phyloP scores from a whole-genome alignment of 2,329 filamentous ascomycete species.

The Drechslera avenae region DNA sequence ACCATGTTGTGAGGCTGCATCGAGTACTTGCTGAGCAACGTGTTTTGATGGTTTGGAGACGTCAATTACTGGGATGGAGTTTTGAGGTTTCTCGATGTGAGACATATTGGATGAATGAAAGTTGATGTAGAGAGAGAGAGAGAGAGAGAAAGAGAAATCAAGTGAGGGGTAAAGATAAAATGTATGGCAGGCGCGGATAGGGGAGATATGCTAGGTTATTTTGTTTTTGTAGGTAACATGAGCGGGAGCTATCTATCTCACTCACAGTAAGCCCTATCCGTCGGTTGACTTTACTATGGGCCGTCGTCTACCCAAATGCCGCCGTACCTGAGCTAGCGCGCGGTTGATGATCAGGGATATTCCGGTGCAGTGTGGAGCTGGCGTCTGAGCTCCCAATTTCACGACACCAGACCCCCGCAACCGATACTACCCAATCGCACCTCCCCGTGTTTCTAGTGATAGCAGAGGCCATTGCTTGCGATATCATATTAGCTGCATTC shows the following conservation, averaged over 20 bases:
- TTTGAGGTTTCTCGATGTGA: conserved; percentile 6
- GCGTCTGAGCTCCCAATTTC: conserved; percentile 21
- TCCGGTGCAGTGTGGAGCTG: conserved; percentile 15
- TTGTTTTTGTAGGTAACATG: too few species aligned
- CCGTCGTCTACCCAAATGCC: neutral
- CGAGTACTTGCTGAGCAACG: conserved; percentile 71
- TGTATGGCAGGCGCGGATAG: neutral
- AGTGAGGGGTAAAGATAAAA: conserved; percentile 10
- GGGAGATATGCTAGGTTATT: too few species aligned
- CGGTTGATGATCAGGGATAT: conserved; percentile 15
- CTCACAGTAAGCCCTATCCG: neutral
- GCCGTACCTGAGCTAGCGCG: conserved; percentile 22
- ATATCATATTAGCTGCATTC: neutral
- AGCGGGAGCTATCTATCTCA: neutral
- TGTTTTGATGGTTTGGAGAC: conserved; percentile 66
- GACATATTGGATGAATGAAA: conserved; percentile 20
- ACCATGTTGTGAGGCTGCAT: conserved; percentile 80
- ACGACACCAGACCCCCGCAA: conserved; percentile 12
- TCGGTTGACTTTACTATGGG: neutral
- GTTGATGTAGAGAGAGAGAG: neutral
- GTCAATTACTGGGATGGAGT: conserved; percentile 78
- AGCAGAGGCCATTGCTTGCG: neutral
- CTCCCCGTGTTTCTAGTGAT: conserved; percentile 1
- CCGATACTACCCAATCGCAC: conserved; percentile 1
- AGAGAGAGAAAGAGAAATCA: neutral